Evolutionary conservation across 768 basidiomycete species (phyloP), one percentile per base, ranked within the genome.

Genomic region (Tricholoma furcatifolium): DNA sequence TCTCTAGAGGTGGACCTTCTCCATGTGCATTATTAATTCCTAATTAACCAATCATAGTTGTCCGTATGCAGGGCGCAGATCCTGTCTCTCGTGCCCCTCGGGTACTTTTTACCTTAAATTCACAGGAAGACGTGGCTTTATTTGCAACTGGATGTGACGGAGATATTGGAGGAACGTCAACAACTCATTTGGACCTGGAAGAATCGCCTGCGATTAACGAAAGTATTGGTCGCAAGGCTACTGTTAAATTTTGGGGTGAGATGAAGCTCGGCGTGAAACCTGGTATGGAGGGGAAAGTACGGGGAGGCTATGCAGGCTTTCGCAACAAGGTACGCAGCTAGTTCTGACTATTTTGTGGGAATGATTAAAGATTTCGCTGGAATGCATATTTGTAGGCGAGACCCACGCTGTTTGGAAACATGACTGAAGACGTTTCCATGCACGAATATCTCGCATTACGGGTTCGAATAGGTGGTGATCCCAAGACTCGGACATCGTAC

Each of bases 261-360:
- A 86, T 96, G 84, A 71, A 78, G 35, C 74, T 91, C 15, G 76
- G 73, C 36, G 88, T 94, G 1, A 82, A 81, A 43, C 73, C 82
- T 2, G 82, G 81, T n/a, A 68, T 86, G 47, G 80, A 85, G 61
- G 81, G 82, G 1, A 80, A 82, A 60, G 76, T 96, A 34, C 75
- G 91, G 43, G 85, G 86, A 5, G 95, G 95, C 0, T 98, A 96
- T 68, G 91, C 93, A 14, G 95, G 92, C 15, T 91, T 98, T 65
- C 74, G 92, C 57, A 96, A 85, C 65, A 88, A 86, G 76, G 93
- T 89, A 50, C 49, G 73, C 54, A 9, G 27, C 4, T 17, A 11
- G 27, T 0, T 45, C 12, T 14, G 17, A 40, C 24, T 43, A 27
- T 31, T 34, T 31, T 27, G 4, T 10, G 44, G 11, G 18, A 11